These are phyloP conservation scores for Trichoderma sp. DNA, from an alignment of 2,329 filamentous ascomycete species.

Conservation along the genomic window DNA sequence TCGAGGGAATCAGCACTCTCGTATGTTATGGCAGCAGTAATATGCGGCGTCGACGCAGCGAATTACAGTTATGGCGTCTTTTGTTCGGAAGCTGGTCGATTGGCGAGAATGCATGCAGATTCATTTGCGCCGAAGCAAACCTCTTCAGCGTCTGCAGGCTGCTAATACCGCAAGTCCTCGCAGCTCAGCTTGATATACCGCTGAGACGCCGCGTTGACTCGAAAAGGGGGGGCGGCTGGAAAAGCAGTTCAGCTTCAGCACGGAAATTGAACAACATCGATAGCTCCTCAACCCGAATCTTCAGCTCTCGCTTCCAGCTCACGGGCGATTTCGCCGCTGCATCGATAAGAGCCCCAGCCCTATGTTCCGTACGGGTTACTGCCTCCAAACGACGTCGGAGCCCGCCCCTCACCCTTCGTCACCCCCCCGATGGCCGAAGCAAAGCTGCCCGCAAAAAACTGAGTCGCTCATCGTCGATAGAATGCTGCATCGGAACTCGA, in stretches of 20 bases:
- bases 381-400: constrained; percentile 14
- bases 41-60: too few species aligned
- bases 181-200: too few species aligned
- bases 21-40: too few species aligned
- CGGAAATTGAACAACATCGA: not conserved
- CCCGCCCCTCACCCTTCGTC: not conserved
- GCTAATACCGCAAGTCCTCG: not conserved
- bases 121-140: not conserved
- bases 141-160: not conserved
- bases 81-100: not conserved
- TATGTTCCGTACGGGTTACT: not conserved
- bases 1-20: too few species aligned
- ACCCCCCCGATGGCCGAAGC: too few species aligned
- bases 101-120: constrained; percentile 2
- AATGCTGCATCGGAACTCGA: constrained; percentile 7
- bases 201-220: too few species aligned
- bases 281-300: not conserved
- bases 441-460: constrained; percentile 14
- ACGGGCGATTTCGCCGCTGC: not conserved
- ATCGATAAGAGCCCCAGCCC: constrained; percentile 27
- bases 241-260: not conserved
- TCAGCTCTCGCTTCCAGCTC: constrained; percentile 21
- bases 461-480: constrained; percentile 24
- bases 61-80: not conserved
- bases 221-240: not conserved